Conservation (phyloP, 1,284 basidiomycete species). For the Cutaneotrichosporon curvatum region DNA sequence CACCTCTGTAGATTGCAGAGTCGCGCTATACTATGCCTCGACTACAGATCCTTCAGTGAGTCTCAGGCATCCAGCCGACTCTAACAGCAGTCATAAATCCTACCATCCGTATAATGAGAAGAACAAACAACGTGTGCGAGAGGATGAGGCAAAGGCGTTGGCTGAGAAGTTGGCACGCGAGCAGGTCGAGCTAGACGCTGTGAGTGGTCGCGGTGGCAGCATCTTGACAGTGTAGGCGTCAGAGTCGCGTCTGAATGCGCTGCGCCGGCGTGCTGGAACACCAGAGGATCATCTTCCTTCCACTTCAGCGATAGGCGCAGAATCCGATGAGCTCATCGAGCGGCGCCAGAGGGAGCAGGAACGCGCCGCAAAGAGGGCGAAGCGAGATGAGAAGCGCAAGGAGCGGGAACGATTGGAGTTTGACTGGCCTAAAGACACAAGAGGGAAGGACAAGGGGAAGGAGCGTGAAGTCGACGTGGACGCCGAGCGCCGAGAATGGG, state of each 20-base stretch:
- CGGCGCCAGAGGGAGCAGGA: constrained; percentile 29
- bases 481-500: constrained; percentile 3
- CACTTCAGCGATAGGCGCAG: background rate
- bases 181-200: constrained; percentile 33
- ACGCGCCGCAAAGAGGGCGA: constrained; percentile 22
- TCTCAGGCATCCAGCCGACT: background rate
- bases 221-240: constrained; percentile 23
- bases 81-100: constrained; percentile 42
- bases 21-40: constrained; percentile 38
- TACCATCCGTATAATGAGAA: constrained; percentile 48
- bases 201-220: constrained; percentile 11
- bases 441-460: constrained; percentile 15
- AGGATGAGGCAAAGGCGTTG: constrained; percentile 44
- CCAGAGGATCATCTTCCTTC: constrained; percentile 27
- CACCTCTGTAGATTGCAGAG: too few species aligned
- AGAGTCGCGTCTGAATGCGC: constrained; percentile 28
- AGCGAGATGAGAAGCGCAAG: constrained; percentile 7
- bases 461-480: constrained; percentile 8
- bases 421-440: constrained; percentile 38
- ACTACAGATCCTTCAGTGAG: constrained; percentile 44
- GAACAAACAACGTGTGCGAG: constrained; percentile 47
- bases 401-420: constrained; percentile 31
- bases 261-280: constrained; percentile 34
- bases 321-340: constrained; percentile 22
- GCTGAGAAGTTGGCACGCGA: constrained; percentile 35